Percentiles rank a stretch among this genome's conserved stretches.
Conservation (phyloP, 169 alveolate genomes). For the Babesia gibsoni region DNA sequence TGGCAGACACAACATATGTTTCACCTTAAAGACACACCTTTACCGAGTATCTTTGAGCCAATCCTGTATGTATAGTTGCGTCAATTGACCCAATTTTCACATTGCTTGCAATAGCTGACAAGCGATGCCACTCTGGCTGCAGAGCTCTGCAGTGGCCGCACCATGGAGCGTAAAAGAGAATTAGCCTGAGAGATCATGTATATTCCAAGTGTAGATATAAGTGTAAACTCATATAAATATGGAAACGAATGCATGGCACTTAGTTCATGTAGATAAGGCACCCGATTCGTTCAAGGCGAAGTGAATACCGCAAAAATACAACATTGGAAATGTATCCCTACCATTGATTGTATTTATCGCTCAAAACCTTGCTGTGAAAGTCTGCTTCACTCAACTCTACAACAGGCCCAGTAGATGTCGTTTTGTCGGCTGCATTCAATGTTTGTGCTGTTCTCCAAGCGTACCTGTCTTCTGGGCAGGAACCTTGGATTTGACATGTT, state of each 20-base stretch:
- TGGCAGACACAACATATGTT: conserved; percentile 83
- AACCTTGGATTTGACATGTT: conserved; percentile 70
- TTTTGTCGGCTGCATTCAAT: conserved; percentile 52
- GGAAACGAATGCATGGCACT: too few species aligned
- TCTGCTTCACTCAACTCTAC: conserved; percentile 68
- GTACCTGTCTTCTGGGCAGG: conserved; percentile 56
- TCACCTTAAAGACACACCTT: conserved; percentile 53
- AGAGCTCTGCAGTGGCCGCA: conserved; percentile 96
- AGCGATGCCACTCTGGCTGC: conserved; percentile 92
- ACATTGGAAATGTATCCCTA: too few species aligned
- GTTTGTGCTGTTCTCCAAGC: conserved; percentile 19
- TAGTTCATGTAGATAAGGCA: too few species aligned
- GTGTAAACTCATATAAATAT: too few species aligned
- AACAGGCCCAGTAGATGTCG: conserved; percentile 39
- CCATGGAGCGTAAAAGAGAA: conserved; percentile 95
- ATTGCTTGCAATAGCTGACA: conserved; percentile 80
- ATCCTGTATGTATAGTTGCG: conserved; percentile 68
- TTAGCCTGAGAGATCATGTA: conserved; percentile 60
- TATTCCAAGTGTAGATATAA: neutral
- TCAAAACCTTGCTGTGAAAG: conserved; percentile 67
- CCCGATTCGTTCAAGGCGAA: too few species aligned
- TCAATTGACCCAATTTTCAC: conserved; percentile 78
- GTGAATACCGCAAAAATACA: too few species aligned
- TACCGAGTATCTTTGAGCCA: conserved; percentile 72
- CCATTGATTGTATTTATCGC: conserved; percentile 76